These are phyloP conservation scores for Penicillium fuscoglaucum DNA, from an alignment of 2,329 filamentous ascomycete genomes.

Conservation along the genomic window DNA sequence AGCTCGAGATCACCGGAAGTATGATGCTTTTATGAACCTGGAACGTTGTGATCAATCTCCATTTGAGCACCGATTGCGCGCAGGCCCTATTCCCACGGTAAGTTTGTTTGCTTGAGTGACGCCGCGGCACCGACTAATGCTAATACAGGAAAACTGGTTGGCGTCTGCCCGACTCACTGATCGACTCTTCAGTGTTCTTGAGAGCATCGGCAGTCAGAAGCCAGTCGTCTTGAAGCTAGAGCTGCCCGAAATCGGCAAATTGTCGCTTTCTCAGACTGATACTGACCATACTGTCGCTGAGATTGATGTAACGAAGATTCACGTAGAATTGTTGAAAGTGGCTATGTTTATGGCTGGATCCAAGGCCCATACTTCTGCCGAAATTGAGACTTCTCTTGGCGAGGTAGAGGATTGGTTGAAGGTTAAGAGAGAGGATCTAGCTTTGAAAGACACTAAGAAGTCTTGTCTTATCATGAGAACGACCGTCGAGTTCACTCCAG, in stretches of 20 bases:
- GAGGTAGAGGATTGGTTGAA: constrained; percentile 36
- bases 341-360: constrained; percentile 37
- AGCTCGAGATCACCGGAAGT: constrained; percentile 39
- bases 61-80: constrained; percentile 42
- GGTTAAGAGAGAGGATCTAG: constrained; percentile 26
- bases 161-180: constrained; percentile 38
- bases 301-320: constrained; percentile 36
- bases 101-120: constrained; percentile 9
- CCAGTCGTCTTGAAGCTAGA: constrained; percentile 31
- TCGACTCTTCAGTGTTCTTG: constrained; percentile 37
- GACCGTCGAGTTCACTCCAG: constrained; percentile 27
- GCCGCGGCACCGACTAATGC: constrained; percentile 20
- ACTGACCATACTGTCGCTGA: constrained; percentile 40
- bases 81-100: constrained; percentile 43
- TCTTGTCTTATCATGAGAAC: constrained; percentile 28
- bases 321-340: constrained; percentile 37
- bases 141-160: constrained; percentile 37
- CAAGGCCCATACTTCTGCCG: constrained; percentile 31
- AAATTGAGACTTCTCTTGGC: constrained; percentile 31
- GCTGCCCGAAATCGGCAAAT: constrained; percentile 29
- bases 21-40: constrained; percentile 44
- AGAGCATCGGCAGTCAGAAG: constrained; percentile 34
- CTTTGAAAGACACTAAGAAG: constrained; percentile 20
- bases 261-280: constrained; percentile 26
- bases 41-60: constrained; percentile 36